phyloP scores from a whole-genome alignment of 2,329 filamentous ascomycete species.

The Colletotrichum salicis region DNA sequence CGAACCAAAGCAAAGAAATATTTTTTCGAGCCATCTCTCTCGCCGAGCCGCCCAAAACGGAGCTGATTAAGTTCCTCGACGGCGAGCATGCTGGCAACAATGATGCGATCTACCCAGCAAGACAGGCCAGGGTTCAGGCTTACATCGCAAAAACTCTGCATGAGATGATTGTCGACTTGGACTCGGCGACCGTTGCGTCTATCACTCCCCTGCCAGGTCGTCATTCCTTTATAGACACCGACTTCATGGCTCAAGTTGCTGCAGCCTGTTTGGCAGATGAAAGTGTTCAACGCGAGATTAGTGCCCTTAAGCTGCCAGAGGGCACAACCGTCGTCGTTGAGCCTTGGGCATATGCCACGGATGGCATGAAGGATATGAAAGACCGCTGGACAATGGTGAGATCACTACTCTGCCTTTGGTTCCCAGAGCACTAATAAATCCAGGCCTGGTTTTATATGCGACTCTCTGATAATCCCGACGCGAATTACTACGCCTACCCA shows the following conservation, averaged over 20 bases:
- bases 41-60: constrained; percentile 55
- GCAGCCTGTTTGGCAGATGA: constrained; percentile 56
- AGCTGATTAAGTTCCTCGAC: constrained; percentile 53
- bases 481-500: constrained; percentile 69
- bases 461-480: constrained; percentile 53
- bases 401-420: not conserved
- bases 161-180: constrained; percentile 39
- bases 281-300: constrained; percentile 55
- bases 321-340: constrained; percentile 59
- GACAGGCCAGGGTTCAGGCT: constrained; percentile 50
- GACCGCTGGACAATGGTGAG: constrained; percentile 60
- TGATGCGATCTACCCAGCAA: constrained; percentile 8
- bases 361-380: constrained; percentile 63
- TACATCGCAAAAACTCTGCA: constrained; percentile 36
- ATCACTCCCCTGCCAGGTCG: constrained; percentile 49
- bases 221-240: constrained; percentile 59
- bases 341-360: constrained; percentile 66
- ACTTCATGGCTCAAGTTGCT: constrained; percentile 60
- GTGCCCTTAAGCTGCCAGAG: constrained; percentile 54
- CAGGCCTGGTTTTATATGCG: constrained; percentile 39
- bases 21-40: constrained; percentile 59
- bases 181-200: constrained; percentile 13
- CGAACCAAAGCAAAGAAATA: constrained; percentile 32
- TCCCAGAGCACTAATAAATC: not conserved
- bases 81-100: constrained; percentile 43